phyloP scores from a whole-genome alignment of 441 rosid genomes.

The Jatropha podagrica region DNA sequence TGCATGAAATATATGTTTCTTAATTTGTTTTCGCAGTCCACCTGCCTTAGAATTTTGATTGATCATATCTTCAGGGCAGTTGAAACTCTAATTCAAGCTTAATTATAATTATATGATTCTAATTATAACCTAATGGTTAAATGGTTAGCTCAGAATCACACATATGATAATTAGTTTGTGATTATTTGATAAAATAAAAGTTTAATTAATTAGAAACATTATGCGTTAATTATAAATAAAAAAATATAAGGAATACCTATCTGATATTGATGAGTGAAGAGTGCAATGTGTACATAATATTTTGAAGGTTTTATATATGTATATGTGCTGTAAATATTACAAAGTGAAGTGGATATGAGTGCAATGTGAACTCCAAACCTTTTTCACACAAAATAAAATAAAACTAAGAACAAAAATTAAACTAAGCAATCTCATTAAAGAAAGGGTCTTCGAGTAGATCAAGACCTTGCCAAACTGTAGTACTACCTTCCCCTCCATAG shows the following conservation, averaged over 20 bases:
- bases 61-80: no score
- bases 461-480: conserved; percentile 53
- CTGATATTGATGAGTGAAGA: no score
- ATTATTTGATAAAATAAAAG: no score
- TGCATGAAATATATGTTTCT: neutral
- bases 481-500: conserved; percentile 37
- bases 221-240: no score
- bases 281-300: conserved; percentile 3
- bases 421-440: conserved; percentile 51
- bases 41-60: no score
- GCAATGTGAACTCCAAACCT: conserved; percentile 28
- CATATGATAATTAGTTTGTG: no score
- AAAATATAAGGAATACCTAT: no score
- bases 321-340: conserved; percentile 12
- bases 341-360: conserved; percentile 8
- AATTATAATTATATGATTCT: no score
- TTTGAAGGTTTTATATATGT: neutral
- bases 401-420: neutral
- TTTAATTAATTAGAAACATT: no score
- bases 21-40: neutral
- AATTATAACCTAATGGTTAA: no score
- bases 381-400: neutral
- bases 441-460: conserved; percentile 54
- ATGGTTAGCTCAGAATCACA: no score
- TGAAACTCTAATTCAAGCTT: no score